Evolutionary conservation across 805 yeast genomes (phyloP).

Genomic region (Hanseniaspora occidentalis): DNA sequence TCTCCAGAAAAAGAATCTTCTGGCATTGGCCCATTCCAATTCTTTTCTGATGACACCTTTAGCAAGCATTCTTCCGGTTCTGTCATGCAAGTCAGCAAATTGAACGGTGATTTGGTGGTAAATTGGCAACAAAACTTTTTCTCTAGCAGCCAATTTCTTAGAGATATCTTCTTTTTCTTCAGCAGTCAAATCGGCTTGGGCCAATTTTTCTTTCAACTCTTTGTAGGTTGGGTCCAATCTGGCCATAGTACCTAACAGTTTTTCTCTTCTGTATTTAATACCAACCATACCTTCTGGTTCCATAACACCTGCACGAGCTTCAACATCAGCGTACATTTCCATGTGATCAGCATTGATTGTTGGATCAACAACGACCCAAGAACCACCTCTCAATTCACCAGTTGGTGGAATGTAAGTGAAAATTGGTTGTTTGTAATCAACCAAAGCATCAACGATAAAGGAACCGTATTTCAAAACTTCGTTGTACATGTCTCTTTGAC

Average conservation of each 20-base stretch:
- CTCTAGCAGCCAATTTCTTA: slow-evolving; percentile 63
- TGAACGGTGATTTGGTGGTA: slow-evolving; percentile 89
- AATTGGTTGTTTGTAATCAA: slow-evolving; percentile 92
- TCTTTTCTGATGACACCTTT: slow-evolving; percentile 84
- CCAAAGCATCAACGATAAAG: slow-evolving; percentile 91
- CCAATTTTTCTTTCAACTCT: slow-evolving; percentile 48
- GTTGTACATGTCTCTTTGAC: slow-evolving; percentile 98
- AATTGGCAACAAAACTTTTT: slow-evolving; percentile 66
- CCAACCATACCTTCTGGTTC: slow-evolving; percentile 99
- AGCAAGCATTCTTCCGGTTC: slow-evolving; percentile 94
- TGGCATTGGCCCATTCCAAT: slow-evolving; percentile 72
- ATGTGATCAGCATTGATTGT: slow-evolving; percentile 92
- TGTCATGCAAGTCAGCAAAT: slow-evolving; percentile 95
- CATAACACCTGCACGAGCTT: slow-evolving; percentile 93
- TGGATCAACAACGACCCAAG: slow-evolving; percentile 99
- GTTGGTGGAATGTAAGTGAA: slow-evolving; percentile 95
- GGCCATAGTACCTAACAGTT: slow-evolving; percentile 78
- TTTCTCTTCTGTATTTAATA: slow-evolving; percentile 91
- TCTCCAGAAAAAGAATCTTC: slow-evolving; percentile 99
- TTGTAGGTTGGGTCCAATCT: slow-evolving; percentile 74
- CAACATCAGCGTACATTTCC: slow-evolving; percentile 98
- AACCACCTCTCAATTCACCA: slow-evolving; percentile 99
- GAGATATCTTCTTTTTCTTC: slow-evolving; percentile 59
- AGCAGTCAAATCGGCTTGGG: slow-evolving; percentile 37
- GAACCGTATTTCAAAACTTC: slow-evolving; percentile 97